phyloP scores from a whole-genome alignment of 768 basidiomycete genomes.

The Podaxis pistillaris region DNA sequence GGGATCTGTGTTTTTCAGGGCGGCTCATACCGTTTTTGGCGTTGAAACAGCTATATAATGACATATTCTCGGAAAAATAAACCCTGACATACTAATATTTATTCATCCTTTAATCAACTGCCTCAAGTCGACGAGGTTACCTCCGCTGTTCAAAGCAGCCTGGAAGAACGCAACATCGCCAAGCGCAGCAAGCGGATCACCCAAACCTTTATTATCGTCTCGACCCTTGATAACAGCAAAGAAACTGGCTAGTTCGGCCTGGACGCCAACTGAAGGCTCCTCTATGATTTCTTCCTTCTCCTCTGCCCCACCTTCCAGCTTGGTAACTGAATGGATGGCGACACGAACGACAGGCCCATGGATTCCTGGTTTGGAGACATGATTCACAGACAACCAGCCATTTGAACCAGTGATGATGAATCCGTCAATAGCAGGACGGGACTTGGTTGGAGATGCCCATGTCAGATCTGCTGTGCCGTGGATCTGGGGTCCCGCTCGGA shows the following conservation, averaged over 20 bases:
- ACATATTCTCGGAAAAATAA: neutral
- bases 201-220: slow-evolving; percentile 46
- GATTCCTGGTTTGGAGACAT: slow-evolving; percentile 24
- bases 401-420: slow-evolving; percentile 61
- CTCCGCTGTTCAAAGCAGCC: slow-evolving; percentile 68
- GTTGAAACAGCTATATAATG: neutral
- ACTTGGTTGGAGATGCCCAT: slow-evolving; percentile 53
- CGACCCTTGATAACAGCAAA: slow-evolving; percentile 51
- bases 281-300: slow-evolving; percentile 53
- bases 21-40: neutral
- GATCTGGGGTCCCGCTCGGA: slow-evolving; percentile 46
- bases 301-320: slow-evolving; percentile 35
- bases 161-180: slow-evolving; percentile 79
- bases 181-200: slow-evolving; percentile 62
- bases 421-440: slow-evolving; percentile 33
- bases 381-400: slow-evolving; percentile 55
- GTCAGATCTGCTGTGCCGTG: slow-evolving; percentile 65
- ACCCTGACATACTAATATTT: neutral
- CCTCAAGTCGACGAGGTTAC: slow-evolving; percentile 55
- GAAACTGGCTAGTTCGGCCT: slow-evolving; percentile 58
- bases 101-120: slow-evolving; percentile 27
- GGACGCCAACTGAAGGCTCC: slow-evolving; percentile 48
- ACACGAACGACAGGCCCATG: slow-evolving; percentile 31
- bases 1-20: neutral
- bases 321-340: slow-evolving; percentile 35